phyloP scores from a whole-genome alignment of 306 rosid species.

The Medicago lupulina region DNA sequence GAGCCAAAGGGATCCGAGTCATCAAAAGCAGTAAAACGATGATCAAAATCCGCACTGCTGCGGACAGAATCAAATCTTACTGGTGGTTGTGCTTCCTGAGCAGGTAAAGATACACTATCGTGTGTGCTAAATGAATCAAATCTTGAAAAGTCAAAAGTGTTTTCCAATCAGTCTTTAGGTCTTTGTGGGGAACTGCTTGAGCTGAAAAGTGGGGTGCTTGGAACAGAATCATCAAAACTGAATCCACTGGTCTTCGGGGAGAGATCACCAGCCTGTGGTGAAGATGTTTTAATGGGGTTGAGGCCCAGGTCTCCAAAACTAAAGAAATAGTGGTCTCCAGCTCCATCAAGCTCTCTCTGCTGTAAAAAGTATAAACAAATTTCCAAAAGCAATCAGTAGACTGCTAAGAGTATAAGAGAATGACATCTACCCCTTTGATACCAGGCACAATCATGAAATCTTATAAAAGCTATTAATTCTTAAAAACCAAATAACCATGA shows the following conservation, averaged over 20 bases:
- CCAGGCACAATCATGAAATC: conserved; percentile 29
- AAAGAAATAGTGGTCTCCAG: conserved; percentile 69
- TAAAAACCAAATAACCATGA: conserved; percentile 33
- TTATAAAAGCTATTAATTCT: conserved; percentile 20
- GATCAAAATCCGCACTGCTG: conserved; percentile 76
- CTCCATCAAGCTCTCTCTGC: conserved; percentile 67
- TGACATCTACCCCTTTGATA: conserved; percentile 21
- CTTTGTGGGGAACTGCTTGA: conserved; percentile 67
- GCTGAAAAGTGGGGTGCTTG: conserved; percentile 87
- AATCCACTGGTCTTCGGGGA: conserved; percentile 70
- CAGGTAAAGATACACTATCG: conserved; percentile 65
- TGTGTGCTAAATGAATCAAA: conserved; percentile 78
- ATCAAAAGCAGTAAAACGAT: conserved; percentile 79
- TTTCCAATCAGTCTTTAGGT: conserved; percentile 67
- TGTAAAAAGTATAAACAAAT: conserved; percentile 26
- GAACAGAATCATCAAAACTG: conserved; percentile 91
- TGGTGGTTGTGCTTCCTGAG: conserved; percentile 58
- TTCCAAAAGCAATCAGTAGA: conserved; percentile 37
- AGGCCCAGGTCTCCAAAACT: conserved; percentile 81
- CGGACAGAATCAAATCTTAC: conserved; percentile 75
- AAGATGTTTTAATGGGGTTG: conserved; percentile 77
- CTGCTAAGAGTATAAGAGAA: neutral
- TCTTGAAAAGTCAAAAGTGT: conserved; percentile 80
- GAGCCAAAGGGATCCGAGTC: conserved; percentile 91
- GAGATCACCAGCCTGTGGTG: conserved; percentile 54